phyloP scores from a whole-genome alignment of 768 basidiomycete species.

The Mycena floridula region DNA sequence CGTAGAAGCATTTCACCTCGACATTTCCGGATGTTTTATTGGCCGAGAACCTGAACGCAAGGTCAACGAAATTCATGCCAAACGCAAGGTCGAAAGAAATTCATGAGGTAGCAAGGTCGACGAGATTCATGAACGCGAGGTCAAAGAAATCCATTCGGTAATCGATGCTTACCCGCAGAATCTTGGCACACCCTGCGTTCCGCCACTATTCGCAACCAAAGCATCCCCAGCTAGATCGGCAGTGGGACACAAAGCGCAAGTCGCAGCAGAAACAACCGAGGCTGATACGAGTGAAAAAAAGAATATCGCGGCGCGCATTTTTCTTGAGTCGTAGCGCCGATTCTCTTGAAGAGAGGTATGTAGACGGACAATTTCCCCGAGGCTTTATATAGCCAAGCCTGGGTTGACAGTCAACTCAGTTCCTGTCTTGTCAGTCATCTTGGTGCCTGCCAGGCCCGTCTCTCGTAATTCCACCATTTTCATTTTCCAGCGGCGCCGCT shows the following conservation, averaged over 20 bases:
- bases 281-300: neutral
- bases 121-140: neutral
- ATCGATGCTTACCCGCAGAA: constrained; percentile 1
- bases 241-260: neutral
- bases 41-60: neutral
- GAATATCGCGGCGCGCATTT: too few species aligned
- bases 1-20: neutral
- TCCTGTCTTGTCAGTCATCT: too few species aligned
- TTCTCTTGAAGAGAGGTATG: too few species aligned
- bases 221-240: neutral
- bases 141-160: neutral
- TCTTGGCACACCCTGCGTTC: neutral
- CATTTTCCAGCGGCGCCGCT: too few species aligned
- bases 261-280: neutral
- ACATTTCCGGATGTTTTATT: neutral
- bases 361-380: too few species aligned
- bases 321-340: too few species aligned
- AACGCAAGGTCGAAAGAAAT: neutral
- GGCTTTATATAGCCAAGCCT: too few species aligned
- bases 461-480: too few species aligned
- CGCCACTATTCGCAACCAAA: neutral
- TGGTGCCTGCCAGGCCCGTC: too few species aligned
- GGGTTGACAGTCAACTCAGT: too few species aligned
- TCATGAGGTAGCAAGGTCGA: neutral
- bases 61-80: neutral